Percentiles rank a stretch among this genome's conserved stretches.
Conservation (phyloP, 1,284 basidiomycete genomes). For the Cystobasidium sp. region DNA sequence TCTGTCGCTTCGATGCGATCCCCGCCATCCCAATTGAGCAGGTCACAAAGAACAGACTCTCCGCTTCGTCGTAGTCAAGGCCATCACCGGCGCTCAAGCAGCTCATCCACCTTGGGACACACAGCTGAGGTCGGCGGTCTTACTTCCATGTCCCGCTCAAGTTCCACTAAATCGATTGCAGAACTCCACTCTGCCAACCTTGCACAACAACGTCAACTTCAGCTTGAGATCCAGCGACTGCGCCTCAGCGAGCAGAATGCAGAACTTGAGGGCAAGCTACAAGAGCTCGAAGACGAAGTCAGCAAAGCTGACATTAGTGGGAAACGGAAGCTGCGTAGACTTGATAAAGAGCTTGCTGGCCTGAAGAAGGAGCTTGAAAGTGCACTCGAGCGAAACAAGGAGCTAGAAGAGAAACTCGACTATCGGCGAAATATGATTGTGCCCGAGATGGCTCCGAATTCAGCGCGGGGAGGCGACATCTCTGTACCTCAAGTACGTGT, state of each 20-base stretch:
- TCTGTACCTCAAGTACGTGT: not conserved
- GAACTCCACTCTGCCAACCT: constrained; percentile 28
- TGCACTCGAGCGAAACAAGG: constrained; percentile 65
- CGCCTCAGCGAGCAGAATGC: constrained; percentile 76
- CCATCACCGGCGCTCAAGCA: constrained; percentile 10
- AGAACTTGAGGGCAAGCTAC: constrained; percentile 72
- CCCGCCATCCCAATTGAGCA: not conserved
- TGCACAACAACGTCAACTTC: constrained; percentile 57
- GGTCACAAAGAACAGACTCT: not conserved
- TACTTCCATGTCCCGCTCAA: constrained; percentile 14
- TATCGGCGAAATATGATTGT: not conserved
- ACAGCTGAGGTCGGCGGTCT: not conserved
- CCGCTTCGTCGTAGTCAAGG: not conserved
- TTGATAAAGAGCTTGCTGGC: constrained; percentile 74
- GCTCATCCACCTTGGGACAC: not conserved
- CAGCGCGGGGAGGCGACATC: not conserved
- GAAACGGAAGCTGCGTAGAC: constrained; percentile 67
- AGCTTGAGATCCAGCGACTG: constrained; percentile 50
- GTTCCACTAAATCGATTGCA: constrained; percentile 38
- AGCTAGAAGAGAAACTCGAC: constrained; percentile 65
- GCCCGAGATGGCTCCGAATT: not conserved
- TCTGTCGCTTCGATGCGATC: not conserved
- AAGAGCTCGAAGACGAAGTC: constrained; percentile 73
- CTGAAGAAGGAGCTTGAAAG: constrained; percentile 73
- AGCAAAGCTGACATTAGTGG: constrained; percentile 68